Evolutionary conservation across 2,329 filamentous ascomycete species (phyloP).

Genomic region (Zymoseptoria passerinii): DNA sequence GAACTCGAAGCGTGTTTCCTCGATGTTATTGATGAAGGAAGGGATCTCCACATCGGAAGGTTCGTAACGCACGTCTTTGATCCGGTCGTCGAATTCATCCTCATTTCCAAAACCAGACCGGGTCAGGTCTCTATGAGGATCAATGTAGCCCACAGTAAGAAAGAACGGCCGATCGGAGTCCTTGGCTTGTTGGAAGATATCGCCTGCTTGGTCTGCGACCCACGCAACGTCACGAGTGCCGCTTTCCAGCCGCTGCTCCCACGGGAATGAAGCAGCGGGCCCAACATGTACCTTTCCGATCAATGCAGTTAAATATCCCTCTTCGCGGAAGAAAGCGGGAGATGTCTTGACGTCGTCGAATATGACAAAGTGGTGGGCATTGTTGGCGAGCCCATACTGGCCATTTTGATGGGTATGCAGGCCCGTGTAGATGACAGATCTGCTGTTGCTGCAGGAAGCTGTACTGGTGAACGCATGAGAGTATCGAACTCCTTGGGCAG

Average conservation of each 20-base stretch:
- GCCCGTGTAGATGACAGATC: slow-evolving; percentile 43
- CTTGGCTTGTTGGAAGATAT: slow-evolving; percentile 33
- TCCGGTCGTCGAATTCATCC: slow-evolving; percentile 15
- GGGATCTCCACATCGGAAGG: slow-evolving; percentile 35
- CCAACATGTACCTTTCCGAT: slow-evolving; percentile 45
- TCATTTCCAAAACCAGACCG: slow-evolving; percentile 39
- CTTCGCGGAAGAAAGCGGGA: slow-evolving; percentile 32
- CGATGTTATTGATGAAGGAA: slow-evolving; percentile 35
- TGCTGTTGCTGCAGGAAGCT: slow-evolving; percentile 42
- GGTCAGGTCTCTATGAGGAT: slow-evolving; percentile 39
- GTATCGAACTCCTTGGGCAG: slow-evolving; percentile 32
- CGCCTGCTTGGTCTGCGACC: slow-evolving; percentile 32
- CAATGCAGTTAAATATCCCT: slow-evolving; percentile 41
- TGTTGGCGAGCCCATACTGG: slow-evolving; percentile 37
- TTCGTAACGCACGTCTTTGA: slow-evolving; percentile 5
- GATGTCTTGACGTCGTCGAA: slow-evolving; percentile 38
- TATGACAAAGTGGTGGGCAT: slow-evolving; percentile 35
- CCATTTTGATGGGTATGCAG: slow-evolving; percentile 44
- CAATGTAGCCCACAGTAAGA: slow-evolving; percentile 40
- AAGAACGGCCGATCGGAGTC: slow-evolving; percentile 33
- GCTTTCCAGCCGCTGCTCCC: slow-evolving; percentile 36
- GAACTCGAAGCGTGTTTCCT: slow-evolving; percentile 37
- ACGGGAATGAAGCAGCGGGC: slow-evolving; percentile 35
- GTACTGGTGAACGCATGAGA: slow-evolving; percentile 38
- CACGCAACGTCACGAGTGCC: slow-evolving; percentile 37